Evolutionary conservation across 2,329 filamentous ascomycete genomes (phyloP), one percentile per base, ranked within the genome.

Genomic region (Pezizomycotina sp.): DNA sequence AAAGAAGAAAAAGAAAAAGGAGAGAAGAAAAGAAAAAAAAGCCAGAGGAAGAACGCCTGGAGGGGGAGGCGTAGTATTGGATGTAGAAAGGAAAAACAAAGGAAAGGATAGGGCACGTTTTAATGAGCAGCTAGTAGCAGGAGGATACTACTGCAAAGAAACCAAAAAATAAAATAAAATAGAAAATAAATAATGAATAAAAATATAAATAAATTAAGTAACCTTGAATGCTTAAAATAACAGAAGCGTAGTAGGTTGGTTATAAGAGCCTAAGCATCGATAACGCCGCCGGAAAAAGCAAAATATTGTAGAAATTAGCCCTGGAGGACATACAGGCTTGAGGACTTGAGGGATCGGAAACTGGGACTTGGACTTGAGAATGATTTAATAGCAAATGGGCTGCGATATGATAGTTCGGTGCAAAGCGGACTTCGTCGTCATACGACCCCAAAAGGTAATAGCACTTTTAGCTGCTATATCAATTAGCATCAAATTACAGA

Each of bases 1-100:
- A 31, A 30, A 15, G 25, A 10, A 31, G 27, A 33, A 22, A 18
- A 35, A 42, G 34, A 31, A 15, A 19, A 16, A 8, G 13, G 19
- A 23, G 18, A 35, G 39, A 43, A 26, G 19, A 43, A 22, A 31
- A 40, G 31, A 31, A 27, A 38, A 34, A 34, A 34, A 33, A 40
- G 31, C 31, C 39, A 24, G 24, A 43, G 13, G 30, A 31, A 40
- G 33, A 38, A 35, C 36, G 30, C 35, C 31, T 36, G 31, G 34
- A 30, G 31, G 38, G 31, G 31, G 34, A 40, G 34, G 20, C 36
- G 31, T 33, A 36, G 37, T 36, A 20, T 20, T 33, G 26, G 34
- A 35, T 40, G 36, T 29, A 40, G 22, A 25, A 15, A 41, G 28
- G 28, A 34, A 37, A 33, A 32, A 19, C 10, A 9, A 38, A 34